These are phyloP conservation scores for Linum trigynum DNA, from an alignment of 345 rosid species.

Conservation along the genomic window DNA sequence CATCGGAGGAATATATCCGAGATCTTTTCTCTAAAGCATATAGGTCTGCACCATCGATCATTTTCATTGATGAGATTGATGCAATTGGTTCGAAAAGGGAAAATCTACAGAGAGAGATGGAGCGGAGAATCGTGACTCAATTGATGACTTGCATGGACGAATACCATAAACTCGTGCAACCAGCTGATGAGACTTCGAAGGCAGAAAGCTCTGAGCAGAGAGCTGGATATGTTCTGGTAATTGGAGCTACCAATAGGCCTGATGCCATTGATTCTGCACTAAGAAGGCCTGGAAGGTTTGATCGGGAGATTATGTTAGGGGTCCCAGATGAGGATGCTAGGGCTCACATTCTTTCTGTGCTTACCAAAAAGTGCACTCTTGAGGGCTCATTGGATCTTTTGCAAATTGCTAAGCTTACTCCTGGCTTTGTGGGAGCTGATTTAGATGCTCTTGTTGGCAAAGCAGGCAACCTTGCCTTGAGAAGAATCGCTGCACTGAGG, in stretches of 20 bases:
- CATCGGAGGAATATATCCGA: slow-evolving; percentile 77
- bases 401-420: slow-evolving; percentile 83
- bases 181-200: slow-evolving; percentile 26
- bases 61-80: slow-evolving; percentile 92
- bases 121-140: slow-evolving; percentile 84
- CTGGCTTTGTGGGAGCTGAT: slow-evolving; percentile 97
- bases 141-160: slow-evolving; percentile 94
- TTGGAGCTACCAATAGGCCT: slow-evolving; percentile 94
- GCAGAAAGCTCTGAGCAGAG: slow-evolving; percentile 26
- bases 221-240: slow-evolving; percentile 67
- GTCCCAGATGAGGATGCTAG: slow-evolving; percentile 82
- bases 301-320: slow-evolving; percentile 71
- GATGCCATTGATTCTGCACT: slow-evolving; percentile 84
- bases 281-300: slow-evolving; percentile 93
- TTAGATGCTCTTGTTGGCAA: slow-evolving; percentile 59
- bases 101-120: slow-evolving; percentile 83
- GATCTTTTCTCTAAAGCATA: slow-evolving; percentile 77
- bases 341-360: slow-evolving; percentile 63
- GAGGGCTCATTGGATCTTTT: slow-evolving; percentile 71
- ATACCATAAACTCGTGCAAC: slow-evolving; percentile 31
- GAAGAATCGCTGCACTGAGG: slow-evolving; percentile 48
- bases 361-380: slow-evolving; percentile 48
- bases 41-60: slow-evolving; percentile 74
- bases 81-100: slow-evolving; percentile 92
- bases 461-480: slow-evolving; percentile 80